A percentile compares a stretch with the other conserved stretches of the same genome.
Conservation (phyloP, 2,329 filamentous ascomycete species). For the Colletotrichum salicis region DNA sequence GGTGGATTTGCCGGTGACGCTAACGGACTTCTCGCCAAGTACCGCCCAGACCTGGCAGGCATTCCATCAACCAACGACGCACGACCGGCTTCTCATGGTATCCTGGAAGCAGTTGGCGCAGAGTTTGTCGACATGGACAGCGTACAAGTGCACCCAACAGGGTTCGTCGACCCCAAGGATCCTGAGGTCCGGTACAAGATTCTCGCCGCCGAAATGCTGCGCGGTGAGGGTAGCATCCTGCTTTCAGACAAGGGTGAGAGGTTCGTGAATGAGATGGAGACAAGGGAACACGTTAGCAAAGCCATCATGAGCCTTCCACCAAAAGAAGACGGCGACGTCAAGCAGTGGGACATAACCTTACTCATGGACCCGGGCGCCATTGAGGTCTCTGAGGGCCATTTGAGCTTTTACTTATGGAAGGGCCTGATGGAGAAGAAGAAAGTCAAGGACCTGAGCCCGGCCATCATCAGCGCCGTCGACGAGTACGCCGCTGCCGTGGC, state of each 20-base stretch:
- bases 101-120: constrained; percentile 53
- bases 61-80: constrained; percentile 73
- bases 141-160: constrained; percentile 74
- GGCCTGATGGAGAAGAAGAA: constrained; percentile 67
- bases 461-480: constrained; percentile 55
- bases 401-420: constrained; percentile 73
- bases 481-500: constrained; percentile 59
- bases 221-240: constrained; percentile 71
- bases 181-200: constrained; percentile 64
- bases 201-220: constrained; percentile 70
- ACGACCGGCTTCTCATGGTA: constrained; percentile 61
- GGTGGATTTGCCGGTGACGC: constrained; percentile 74
- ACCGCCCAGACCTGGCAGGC: constrained; percentile 68
- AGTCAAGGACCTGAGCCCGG: constrained; percentile 58
- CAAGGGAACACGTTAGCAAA: constrained; percentile 64
- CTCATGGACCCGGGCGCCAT: constrained; percentile 69
- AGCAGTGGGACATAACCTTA: constrained; percentile 69
- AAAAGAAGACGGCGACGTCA: constrained; percentile 43
- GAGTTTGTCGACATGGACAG: constrained; percentile 62
- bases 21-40: constrained; percentile 62
- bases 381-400: constrained; percentile 61
- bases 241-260: constrained; percentile 57
- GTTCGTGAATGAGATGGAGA: constrained; percentile 73
- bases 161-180: constrained; percentile 67
- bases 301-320: constrained; percentile 57